Evolutionary conservation across 495 filamentous ascomycete species (phyloP).

Genomic region (Daldinia bambusicola): DNA sequence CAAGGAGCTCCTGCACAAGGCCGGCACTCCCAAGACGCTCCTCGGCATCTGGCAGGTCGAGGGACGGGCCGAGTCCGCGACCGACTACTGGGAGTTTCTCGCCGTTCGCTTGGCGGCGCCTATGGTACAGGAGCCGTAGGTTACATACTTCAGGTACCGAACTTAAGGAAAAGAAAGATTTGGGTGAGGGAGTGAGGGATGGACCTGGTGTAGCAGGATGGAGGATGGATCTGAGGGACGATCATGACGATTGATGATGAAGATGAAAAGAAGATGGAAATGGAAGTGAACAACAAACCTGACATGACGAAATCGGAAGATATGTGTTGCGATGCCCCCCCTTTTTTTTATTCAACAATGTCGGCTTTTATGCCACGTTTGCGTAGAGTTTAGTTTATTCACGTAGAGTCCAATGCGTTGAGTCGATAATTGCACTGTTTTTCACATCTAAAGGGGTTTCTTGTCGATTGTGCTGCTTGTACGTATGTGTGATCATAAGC

Average conservation of each 20-base stretch:
- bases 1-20: neutral
- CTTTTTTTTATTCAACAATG: neutral
- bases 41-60: neutral
- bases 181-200: neutral
- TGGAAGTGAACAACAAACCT: neutral
- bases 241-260: neutral
- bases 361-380: neutral
- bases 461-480: neutral
- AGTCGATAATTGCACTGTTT: neutral
- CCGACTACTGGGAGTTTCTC: neutral
- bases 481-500: neutral
- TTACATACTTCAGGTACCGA: no score
- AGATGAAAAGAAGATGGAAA: no score
- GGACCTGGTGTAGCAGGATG: no score
- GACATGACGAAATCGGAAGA: neutral
- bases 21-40: neutral
- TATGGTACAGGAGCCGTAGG: neutral
- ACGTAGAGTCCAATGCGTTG: neutral
- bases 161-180: no score
- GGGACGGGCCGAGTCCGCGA: neutral
- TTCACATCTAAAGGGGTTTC: neutral
- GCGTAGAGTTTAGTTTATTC: neutral
- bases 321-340: neutral
- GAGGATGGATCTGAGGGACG: neutral
- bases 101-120: neutral